Evolutionary conservation across 2,329 filamentous ascomycete genomes (phyloP), one percentile per base, ranked within the genome.

Genomic region (Fusarium dlaminii): DNA sequence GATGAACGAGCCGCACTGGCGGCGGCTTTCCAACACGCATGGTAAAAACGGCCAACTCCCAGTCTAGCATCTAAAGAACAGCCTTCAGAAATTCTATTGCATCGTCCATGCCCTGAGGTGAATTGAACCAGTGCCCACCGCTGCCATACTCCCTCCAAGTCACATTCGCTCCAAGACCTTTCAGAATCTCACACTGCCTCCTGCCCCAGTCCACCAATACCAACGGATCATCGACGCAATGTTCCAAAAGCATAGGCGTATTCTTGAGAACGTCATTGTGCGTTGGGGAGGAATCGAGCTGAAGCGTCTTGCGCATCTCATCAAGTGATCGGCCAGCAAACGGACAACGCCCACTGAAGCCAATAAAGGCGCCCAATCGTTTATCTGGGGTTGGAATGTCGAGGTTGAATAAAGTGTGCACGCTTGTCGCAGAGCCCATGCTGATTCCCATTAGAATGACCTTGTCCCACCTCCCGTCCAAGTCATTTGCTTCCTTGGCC

Each of bases 361-460:
- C 84, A 40, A 87, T 43, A 52, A 84, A 83, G 1, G 81, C 84
- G 7, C 74, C 79, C 3, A 81, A 66, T 7, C 72, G 54, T 51
- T 57, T 40, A 3, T 48, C 40, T 1, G 48, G 46, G 29, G 36
- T 18, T 14, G 78, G 79, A 3, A 82, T 51, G 3, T 75, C 63
- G 13, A 86, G 65, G 49, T 81, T 83, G 43, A 86, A 77, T 3
- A 86, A 72, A 1, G 80, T 79, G 45, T 84, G 82, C 4, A 81
- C 76, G 30, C 80, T 78, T 9, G 85, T 84, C 1, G 86, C 84
- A 5, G 79, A 84, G 27, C 86, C 86, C 79, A 86, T 84, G 61
- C 85, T 86, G 58, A 87, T 85, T 0, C 86, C 86, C 12, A 83
- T 83, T 1, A 87, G 75, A 11, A 87, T 79, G 29, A 88, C 73